Conservation (phyloP, 768 basidiomycete genomes). For the Termitomyces sp. region DNA sequence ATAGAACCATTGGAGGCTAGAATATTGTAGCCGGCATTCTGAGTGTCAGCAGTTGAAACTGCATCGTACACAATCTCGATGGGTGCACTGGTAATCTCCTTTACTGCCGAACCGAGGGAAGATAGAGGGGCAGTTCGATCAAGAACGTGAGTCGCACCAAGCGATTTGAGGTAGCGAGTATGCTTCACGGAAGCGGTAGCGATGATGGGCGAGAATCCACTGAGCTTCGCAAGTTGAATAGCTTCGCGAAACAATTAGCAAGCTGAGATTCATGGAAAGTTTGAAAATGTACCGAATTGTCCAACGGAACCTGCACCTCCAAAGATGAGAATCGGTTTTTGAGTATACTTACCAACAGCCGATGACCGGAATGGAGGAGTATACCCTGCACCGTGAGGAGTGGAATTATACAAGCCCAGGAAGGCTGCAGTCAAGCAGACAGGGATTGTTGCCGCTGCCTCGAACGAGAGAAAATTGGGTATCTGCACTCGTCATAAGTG, state of each 20-base stretch:
- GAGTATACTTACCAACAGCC: slow-evolving; percentile 13
- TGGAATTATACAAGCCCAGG: slow-evolving; percentile 24
- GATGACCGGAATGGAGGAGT: slow-evolving; percentile 14
- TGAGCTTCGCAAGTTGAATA: slow-evolving; percentile 34
- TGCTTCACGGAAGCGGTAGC: slow-evolving; percentile 28
- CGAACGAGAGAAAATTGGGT: slow-evolving; percentile 38
- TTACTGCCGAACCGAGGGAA: slow-evolving; percentile 2
- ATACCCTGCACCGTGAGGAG: slow-evolving; percentile 14
- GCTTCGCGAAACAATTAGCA: slow-evolving; percentile 24
- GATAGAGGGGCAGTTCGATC: slow-evolving; percentile 17
- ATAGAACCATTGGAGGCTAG: slow-evolving; percentile 35
- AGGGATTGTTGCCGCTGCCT: slow-evolving; percentile 41
- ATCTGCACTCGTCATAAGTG: slow-evolving; percentile 23
- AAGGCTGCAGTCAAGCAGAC: slow-evolving; percentile 41
- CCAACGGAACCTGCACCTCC: slow-evolving; percentile 22
- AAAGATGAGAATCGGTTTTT: slow-evolving; percentile 18
- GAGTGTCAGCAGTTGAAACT: slow-evolving; percentile 32
- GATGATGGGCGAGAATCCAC: slow-evolving; percentile 39
- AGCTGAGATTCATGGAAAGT: neutral
- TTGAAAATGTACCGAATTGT: slow-evolving; percentile 16
- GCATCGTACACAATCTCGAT: slow-evolving; percentile 26
- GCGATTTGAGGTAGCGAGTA: slow-evolving; percentile 24
- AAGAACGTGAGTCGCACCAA: slow-evolving; percentile 37
- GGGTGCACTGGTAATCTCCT: slow-evolving; percentile 15
- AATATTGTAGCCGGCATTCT: slow-evolving; percentile 31